A percentile compares a stretch with the other conserved stretches of the same genome.
phyloP scores from a whole-genome alignment of 1,284 basidiomycete genomes.

The Pascua sp. region DNA sequence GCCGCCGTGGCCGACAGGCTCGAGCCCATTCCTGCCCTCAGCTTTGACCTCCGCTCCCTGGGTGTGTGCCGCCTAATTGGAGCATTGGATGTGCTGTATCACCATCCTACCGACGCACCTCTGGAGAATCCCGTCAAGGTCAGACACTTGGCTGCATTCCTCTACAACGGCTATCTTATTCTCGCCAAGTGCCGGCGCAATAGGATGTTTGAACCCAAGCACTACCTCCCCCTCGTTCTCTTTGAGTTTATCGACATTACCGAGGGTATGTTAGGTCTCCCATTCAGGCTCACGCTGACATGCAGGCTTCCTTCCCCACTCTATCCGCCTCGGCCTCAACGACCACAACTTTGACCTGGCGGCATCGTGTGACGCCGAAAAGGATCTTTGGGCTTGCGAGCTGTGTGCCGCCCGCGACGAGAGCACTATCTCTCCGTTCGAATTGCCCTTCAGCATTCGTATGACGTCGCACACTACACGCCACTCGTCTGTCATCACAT shows the following conservation, averaged over 20 bases:
- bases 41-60: conserved; percentile 60
- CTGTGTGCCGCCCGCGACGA: conserved; percentile 53
- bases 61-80: conserved; percentile 73
- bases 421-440: conserved; percentile 41
- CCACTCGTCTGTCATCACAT: conserved; percentile 4
- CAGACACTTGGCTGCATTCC: conserved; percentile 81
- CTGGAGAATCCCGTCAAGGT: conserved; percentile 59
- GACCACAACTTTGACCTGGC: conserved; percentile 75
- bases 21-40: conserved; percentile 43
- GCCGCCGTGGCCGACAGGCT: conserved; percentile 68
- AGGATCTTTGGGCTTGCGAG: conserved; percentile 72
- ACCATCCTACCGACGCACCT: conserved; percentile 51
- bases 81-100: conserved; percentile 75
- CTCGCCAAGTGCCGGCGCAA: conserved; percentile 78
- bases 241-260: conserved; percentile 68
- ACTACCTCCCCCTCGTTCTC: conserved; percentile 74
- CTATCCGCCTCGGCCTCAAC: conserved; percentile 67
- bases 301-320: conserved; percentile 69
- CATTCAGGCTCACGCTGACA: conserved; percentile 6
- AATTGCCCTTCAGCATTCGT: conserved; percentile 44
- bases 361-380: conserved; percentile 72
- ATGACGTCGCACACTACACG: conserved; percentile 3
- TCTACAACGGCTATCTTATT: conserved; percentile 80
- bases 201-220: conserved; percentile 73
- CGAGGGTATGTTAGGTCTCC: conserved; percentile 55